Evolutionary conservation across 441 rosid species (phyloP).

Genomic region (Brassica balearica): DNA sequence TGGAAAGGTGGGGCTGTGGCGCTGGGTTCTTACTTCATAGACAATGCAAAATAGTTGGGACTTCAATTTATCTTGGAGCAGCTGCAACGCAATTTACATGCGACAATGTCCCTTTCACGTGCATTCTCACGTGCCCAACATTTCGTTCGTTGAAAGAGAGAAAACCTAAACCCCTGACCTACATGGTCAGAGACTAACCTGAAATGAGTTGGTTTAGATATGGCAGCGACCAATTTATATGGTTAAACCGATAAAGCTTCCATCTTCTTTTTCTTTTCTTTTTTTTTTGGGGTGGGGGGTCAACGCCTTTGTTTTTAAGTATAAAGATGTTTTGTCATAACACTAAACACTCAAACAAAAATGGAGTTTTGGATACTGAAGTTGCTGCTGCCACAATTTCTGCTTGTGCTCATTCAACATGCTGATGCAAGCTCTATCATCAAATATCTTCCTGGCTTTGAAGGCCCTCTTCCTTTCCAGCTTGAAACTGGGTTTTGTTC

Average conservation of each 20-base stretch:
- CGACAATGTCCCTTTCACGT: constrained; percentile 20
- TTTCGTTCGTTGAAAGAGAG: background rate
- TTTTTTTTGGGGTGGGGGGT: no score
- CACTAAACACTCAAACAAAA: background rate
- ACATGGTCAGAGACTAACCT: constrained; percentile 6
- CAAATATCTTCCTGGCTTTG: constrained; percentile 66
- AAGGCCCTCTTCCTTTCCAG: constrained; percentile 75
- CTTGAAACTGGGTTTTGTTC: constrained; percentile 61
- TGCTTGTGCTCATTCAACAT: constrained; percentile 18
- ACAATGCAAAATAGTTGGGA: background rate
- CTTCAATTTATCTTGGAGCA: background rate
- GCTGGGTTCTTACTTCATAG: background rate
- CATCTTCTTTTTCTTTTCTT: no score
- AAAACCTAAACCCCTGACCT: background rate
- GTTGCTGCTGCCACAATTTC: constrained; percentile 18
- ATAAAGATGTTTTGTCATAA: background rate
- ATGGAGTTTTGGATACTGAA: constrained; percentile 15
- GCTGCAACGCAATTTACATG: constrained; percentile 1
- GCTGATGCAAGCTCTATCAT: constrained; percentile 39
- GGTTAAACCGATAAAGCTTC: background rate
- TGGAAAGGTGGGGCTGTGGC: no score
- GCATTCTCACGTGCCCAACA: constrained; percentile 13
- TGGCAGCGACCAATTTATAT: background rate
- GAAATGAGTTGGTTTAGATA: background rate
- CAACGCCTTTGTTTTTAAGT: constrained; percentile 32